Base-by-base conservation (phyloP, 305 asterid species). In the Coffea humblotiana region DNA sequence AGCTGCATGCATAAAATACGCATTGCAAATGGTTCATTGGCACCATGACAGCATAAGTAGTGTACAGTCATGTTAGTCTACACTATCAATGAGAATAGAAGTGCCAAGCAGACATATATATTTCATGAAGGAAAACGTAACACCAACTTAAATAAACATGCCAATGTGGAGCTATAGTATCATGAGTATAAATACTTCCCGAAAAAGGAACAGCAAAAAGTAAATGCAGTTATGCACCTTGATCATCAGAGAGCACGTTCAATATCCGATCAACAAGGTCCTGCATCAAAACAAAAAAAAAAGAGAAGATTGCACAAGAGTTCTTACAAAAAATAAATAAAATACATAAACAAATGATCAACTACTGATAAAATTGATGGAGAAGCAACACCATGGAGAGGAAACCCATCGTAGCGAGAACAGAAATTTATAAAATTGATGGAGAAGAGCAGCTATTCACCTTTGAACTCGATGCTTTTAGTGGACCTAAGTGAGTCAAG, bases 241-340 rank as follows among this genome's bases (percentile, higher is more conserved):
- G 88, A 32, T 93, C 99, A 82, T 92, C 96, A 10, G 97, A 87
- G 74, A 96, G 91, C 72, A 88, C 80, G 64, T 90, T 87, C 86
- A 93, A 78, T 88, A 96, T 89, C 76, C 99, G 93, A 83, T 96
- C 98, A 84, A 94, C 94, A 81, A 96, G 99, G 87, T 96, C 98
- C 99, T 96, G 90, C 80, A 85, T 15, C 27, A 56, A 18, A 11
- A n/a, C 23, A 21, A 37, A 45, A 45, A 45, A 45, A 65, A 37
- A 32, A 32, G 32, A 65, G 64, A 23, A 61, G 13, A 61, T 15
- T 73, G 16, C 8, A 75, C 74, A n/a, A 60, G n/a, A 40, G 21
- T n/a, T 12, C 64, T 32, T 10, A 60, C 21, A 23, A 35, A 48
- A 40, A 45, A n/a, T 49, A 15, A 52, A 52, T 11, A 58, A 25